Evolutionary conservation across 495 filamentous ascomycete genomes (phyloP), one percentile per base, ranked within the genome.

Genomic region (Penicillium coprophilum): DNA sequence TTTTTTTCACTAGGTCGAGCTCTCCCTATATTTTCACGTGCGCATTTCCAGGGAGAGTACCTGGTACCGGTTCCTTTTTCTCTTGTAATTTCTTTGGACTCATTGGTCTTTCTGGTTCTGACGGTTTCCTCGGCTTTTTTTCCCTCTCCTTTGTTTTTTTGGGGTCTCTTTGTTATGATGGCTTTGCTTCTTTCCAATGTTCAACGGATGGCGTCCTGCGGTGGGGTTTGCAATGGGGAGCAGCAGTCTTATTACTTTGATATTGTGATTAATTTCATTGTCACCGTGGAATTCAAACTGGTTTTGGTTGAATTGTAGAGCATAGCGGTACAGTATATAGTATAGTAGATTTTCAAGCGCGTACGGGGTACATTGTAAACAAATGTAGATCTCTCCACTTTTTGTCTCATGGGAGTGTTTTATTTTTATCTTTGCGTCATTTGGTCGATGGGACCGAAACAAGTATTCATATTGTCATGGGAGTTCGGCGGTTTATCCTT

Each of bases 191-290:
- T 63, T 63, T 58, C 45, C 51, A 36, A 65, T 56, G 71, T 66
- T 62, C 66, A 62, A 59, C 53, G 74, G 67, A 64, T 71, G 75
- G 74, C 75, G 75, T 77, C 71, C 48, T 68, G 70, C 54, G 75
- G 67, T 73, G 69, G 72, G 71, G 65, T 69, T 65, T 70, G 53
- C 54, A 63, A 67, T 55, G 67, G 68, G 71, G 63, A 60, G 67
- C 66, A 65, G 62, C 61, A 57, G 40, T 60, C 36, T 63, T 63
- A 41, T 51, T 61, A 23, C 38, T 46, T 32, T 27, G 15, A 27
- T 51, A 34, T 13, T 46, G 12, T 49, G 38, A 31, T 47, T 17
- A 54, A 49, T 46, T 41, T 21, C 31, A 11, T 44, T 8, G 50
- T 31, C 31, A 56, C 13, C 40, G 53, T 56, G 50, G 38, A 62